These are phyloP conservation scores for Tricholoma sp. DNA, from an alignment of 768 basidiomycete genomes.

Conservation along the genomic window DNA sequence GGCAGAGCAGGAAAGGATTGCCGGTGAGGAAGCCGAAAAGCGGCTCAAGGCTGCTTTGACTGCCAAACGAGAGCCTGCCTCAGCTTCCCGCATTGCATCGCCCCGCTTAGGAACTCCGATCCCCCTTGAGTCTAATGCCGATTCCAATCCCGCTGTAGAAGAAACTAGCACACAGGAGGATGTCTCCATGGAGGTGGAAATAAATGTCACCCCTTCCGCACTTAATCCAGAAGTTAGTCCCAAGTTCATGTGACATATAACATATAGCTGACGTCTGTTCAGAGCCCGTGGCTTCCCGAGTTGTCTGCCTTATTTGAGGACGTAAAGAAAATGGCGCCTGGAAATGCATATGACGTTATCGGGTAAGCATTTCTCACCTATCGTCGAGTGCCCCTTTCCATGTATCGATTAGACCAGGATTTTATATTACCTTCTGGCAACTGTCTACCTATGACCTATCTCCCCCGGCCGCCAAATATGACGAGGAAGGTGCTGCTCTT, in stretches of 20 bases:
- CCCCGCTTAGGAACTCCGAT: constrained; percentile 36
- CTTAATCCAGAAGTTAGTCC: constrained; percentile 34
- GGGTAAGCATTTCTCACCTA: constrained; percentile 45
- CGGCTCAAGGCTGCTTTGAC: constrained; percentile 75
- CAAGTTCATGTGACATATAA: background rate
- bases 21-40: constrained; percentile 74
- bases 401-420: constrained; percentile 60
- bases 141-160: constrained; percentile 21
- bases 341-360: constrained; percentile 56
- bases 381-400: constrained; percentile 5
- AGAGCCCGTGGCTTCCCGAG: constrained; percentile 81
- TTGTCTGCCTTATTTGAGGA: constrained; percentile 72
- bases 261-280: constrained; percentile 9
- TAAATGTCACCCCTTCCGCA: constrained; percentile 19
- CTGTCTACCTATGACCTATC: constrained; percentile 85
- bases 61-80: constrained; percentile 69
- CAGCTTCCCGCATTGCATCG: constrained; percentile 59
- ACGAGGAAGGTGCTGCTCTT: constrained; percentile 65
- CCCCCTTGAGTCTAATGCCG: constrained; percentile 19
- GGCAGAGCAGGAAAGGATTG: constrained; percentile 64
- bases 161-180: constrained; percentile 33
- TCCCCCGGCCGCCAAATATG: constrained; percentile 73
- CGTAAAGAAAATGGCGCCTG: constrained; percentile 66
- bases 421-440: constrained; percentile 98
- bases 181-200: constrained; percentile 49